A percentile compares a stretch with the other conserved stretches of the same genome.
phyloP scores from a whole-genome alignment of 169 alveolate genomes.

The Toxoplasma gondii region DNA sequence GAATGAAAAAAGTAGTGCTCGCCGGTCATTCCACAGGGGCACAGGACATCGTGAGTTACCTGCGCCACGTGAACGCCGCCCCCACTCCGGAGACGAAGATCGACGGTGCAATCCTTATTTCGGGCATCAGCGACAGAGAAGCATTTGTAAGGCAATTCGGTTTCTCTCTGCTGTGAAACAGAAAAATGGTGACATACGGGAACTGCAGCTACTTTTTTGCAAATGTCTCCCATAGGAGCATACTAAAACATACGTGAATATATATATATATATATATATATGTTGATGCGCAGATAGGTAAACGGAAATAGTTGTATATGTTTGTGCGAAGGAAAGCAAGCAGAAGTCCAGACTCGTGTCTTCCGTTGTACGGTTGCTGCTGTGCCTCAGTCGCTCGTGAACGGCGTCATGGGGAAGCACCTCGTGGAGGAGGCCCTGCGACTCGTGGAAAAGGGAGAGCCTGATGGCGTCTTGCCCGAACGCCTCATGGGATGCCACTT shows the following conservation, averaged over 20 bases:
- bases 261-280: too few species aligned
- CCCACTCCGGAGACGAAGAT: neutral
- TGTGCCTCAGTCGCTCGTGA: neutral
- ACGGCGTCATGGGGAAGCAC: neutral
- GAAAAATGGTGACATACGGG: neutral
- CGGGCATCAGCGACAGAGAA: constrained; percentile 3
- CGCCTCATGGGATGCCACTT: constrained; percentile 1
- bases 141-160: neutral
- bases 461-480: neutral
- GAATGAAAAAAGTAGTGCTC: neutral
- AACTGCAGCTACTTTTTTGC: too few species aligned
- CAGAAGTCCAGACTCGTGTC: too few species aligned
- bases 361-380: too few species aligned
- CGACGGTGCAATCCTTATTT: neutral
- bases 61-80: neutral
- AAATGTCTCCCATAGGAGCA: too few species aligned
- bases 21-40: constrained; percentile 18
- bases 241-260: too few species aligned
- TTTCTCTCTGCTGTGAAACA: neutral
- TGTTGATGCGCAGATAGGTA: neutral
- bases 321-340: too few species aligned
- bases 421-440: constrained; percentile 6
- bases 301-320: too few species aligned
- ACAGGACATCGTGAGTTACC: neutral
- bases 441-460: constrained; percentile 16